Evolutionary conservation across 2,329 filamentous ascomycete genomes (phyloP), one percentile per base, ranked within the genome.

Genomic region (Aspergillus unguis): DNA sequence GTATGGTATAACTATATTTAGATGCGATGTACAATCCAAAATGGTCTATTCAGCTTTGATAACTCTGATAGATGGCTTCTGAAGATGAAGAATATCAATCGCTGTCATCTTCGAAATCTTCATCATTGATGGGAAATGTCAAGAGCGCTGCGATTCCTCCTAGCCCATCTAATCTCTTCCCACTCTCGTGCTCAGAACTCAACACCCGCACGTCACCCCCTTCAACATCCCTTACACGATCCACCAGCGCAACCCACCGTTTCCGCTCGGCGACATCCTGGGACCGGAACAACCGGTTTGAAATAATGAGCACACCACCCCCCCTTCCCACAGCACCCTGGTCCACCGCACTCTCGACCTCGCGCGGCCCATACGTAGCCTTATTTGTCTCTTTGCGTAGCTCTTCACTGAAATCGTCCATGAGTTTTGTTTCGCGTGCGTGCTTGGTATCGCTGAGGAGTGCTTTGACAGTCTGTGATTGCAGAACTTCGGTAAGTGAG

Each of bases 171-270:
- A 99, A 73, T 54, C 91, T 79, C 74, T 87, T 87, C 1, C 94
- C 94, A 69, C 92, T 96, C 75, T 96, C 92, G 70, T 97, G 92
- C 65, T 95, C 87, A 63, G 88, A 92, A 70, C 92, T 97, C 28
- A 97, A 74, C n/a, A 97, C 83, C 49, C 89, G 80, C 1, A 90
- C 89, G 59, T 96, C 91, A 1, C 92, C 94, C 4, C 92, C 94
- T 58, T 90, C 86, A 3, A 78, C 75, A 48, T 85, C 85, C 59
- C 85, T 84, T n/a, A 97, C 92, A 57, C 85, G 86, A 69, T 97
- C 92, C 3, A 97, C 92, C 42, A 97, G 78, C 6, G 76, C 77
- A 1, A 97, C 92, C 79, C 92, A 97, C 58, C 85, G 82, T 67
- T 86, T 88, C 60, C 94, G 80, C 53, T 85, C 86, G 1, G 78